phyloP scores from a whole-genome alignment of 139 green algal species.

The Asterochloris erici region DNA sequence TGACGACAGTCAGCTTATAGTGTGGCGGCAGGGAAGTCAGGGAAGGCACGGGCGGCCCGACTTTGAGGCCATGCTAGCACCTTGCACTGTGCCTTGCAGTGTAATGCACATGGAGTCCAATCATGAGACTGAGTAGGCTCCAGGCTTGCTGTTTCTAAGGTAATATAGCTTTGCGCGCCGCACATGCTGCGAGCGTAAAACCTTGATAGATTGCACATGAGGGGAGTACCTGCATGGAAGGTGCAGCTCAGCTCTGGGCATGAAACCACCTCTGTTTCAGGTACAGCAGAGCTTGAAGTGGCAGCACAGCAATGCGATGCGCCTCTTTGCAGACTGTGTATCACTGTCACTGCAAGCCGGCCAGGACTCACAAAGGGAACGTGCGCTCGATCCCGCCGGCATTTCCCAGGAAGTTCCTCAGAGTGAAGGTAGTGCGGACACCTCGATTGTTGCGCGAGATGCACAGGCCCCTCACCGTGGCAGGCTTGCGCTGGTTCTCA shows the following conservation, averaged over 20 bases:
- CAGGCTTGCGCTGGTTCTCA: constrained; percentile 48
- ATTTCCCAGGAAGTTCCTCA: constrained; percentile 45
- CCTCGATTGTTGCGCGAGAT: constrained; percentile 46
- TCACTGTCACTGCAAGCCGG: neutral
- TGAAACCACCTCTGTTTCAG: neutral
- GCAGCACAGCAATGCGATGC: neutral
- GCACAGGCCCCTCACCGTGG: constrained; percentile 46
- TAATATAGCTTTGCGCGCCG: constrained; percentile 62
- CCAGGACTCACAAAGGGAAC: constrained; percentile 48
- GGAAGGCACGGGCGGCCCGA: too few species aligned
- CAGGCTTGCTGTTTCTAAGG: constrained; percentile 34
- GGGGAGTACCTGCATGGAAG: constrained; percentile 44
- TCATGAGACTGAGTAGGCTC: constrained; percentile 33
- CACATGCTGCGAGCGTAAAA: constrained; percentile 27
- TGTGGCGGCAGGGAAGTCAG: too few species aligned
- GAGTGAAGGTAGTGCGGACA: constrained; percentile 45
- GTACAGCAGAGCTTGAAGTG: neutral
- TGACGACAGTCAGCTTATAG: too few species aligned
- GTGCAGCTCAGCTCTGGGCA: neutral
- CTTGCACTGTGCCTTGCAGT: too few species aligned
- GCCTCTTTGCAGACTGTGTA: neutral
- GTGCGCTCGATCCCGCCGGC: constrained; percentile 45
- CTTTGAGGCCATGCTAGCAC: too few species aligned
- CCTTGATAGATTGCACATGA: constrained; percentile 37
- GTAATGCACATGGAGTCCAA: neutral